A percentile compares a stretch with the other conserved stretches of the same genome.
phyloP scores from a whole-genome alignment of 306 rosid species.

The Gillenia trifoliata region DNA sequence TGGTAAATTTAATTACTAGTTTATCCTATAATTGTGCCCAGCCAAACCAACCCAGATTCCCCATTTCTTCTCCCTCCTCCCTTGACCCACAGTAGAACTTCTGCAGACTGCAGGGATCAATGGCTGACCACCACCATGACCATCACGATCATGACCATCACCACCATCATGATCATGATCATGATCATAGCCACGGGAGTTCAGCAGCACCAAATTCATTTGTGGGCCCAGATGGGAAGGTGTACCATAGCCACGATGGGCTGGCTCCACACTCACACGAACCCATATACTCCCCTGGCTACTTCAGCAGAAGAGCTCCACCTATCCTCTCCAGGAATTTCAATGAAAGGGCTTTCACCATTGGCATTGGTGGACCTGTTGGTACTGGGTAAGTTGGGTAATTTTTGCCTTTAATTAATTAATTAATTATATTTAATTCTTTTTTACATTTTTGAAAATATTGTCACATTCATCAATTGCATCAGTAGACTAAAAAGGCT shows the following conservation, averaged over 20 bases:
- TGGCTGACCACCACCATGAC: constrained; percentile 39
- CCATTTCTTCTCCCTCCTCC: background rate
- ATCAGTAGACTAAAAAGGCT: background rate
- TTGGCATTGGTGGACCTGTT: constrained; percentile 97
- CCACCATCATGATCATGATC: constrained; percentile 18
- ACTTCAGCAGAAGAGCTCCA: constrained; percentile 83
- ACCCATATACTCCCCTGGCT: constrained; percentile 90
- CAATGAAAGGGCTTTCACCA: constrained; percentile 83
- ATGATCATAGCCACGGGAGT: constrained; percentile 33
- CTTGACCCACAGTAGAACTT: background rate
- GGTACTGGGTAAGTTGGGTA: constrained; percentile 93
- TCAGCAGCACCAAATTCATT: constrained; percentile 35
- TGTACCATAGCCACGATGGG: constrained; percentile 93
- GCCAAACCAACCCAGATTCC: background rate
- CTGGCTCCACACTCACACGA: constrained; percentile 97
- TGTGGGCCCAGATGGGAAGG: constrained; percentile 74
- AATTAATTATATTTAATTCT: background rate
- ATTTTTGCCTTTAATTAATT: background rate
- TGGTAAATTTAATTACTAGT: background rate
- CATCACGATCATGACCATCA: constrained; percentile 31
- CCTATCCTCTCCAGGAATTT: constrained; percentile 59
- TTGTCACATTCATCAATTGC: background rate
- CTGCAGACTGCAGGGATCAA: constrained; percentile 4
- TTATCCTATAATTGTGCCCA: background rate
- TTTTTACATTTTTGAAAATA: background rate